phyloP scores from a whole-genome alignment of 495 filamentous ascomycete genomes.

The Podospora pseudocomata region DNA sequence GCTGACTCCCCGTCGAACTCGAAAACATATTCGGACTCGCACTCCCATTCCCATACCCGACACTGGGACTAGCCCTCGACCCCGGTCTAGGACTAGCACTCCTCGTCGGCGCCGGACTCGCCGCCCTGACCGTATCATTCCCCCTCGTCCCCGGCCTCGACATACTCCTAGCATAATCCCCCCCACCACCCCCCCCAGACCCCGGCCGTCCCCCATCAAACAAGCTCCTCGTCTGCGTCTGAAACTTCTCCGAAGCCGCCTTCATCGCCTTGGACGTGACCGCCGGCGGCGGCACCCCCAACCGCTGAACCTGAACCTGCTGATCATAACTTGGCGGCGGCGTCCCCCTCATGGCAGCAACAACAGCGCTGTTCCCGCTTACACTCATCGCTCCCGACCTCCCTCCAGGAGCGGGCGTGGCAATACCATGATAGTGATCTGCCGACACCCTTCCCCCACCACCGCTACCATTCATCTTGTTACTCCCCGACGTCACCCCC shows the following conservation, averaged over 20 bases:
- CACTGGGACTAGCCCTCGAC: neutral
- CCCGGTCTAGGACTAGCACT: neutral
- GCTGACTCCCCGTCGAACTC: neutral
- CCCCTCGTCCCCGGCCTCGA: conserved; percentile 23
- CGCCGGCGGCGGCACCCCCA: conserved; percentile 87
- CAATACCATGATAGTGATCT: conserved; percentile 86
- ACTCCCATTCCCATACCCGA: neutral
- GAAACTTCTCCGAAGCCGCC: conserved; percentile 81
- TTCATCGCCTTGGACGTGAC: conserved; percentile 93
- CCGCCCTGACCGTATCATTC: conserved; percentile 48
- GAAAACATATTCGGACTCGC: neutral
- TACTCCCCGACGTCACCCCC: conserved; percentile 55
- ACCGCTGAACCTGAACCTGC: conserved; percentile 63
- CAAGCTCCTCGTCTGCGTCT: conserved; percentile 77
- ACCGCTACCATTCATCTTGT: neutral
- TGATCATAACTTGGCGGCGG: conserved; percentile 85
- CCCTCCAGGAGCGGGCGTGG: conserved; percentile 66
- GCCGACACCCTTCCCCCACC: conserved; percentile 75
- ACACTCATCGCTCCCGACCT: conserved; percentile 32
- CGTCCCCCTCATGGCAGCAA: conserved; percentile 58
- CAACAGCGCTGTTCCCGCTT: conserved; percentile 38
- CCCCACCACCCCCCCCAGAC: conserved; percentile 30
- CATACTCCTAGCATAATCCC: conserved; percentile 7
- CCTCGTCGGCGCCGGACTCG: conserved; percentile 49
- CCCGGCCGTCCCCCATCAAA: conserved; percentile 54